Conservation (phyloP, 495 filamentous ascomycete genomes). For the Trichoderma reesei region DNA sequence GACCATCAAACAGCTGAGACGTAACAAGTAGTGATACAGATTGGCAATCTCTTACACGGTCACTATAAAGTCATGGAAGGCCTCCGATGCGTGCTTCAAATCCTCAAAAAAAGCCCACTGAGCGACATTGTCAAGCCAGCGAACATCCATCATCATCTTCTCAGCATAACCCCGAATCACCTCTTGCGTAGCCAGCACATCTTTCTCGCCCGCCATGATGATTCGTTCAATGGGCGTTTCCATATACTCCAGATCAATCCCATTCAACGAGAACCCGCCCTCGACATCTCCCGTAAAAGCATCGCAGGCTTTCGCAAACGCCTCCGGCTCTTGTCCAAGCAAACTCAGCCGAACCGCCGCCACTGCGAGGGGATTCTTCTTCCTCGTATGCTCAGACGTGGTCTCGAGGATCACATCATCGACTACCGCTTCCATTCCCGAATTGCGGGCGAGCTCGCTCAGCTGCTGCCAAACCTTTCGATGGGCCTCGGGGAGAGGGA, state of each 20-base stretch:
- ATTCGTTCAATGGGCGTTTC: neutral
- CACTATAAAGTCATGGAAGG: neutral
- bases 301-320: neutral
- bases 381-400: neutral
- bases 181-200: neutral
- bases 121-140: neutral
- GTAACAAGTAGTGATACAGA: too few species aligned
- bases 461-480: neutral
- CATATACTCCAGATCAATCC: neutral
- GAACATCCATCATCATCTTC: neutral
- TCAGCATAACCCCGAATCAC: neutral
- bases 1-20: too few species aligned
- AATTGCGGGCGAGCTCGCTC: neutral
- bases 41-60: neutral
- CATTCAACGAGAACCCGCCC: neutral
- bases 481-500: slow-evolving; percentile 29
- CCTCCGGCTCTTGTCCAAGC: neutral
- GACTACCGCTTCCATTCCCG: neutral
- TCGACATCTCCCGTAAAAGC: neutral
- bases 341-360: neutral
- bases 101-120: neutral
- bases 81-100: neutral
- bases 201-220: neutral
- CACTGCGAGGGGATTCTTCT: neutral
- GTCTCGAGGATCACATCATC: neutral